phyloP scores from a whole-genome alignment of 2,329 filamentous ascomycete genomes.

The Apiospora sp. region DNA sequence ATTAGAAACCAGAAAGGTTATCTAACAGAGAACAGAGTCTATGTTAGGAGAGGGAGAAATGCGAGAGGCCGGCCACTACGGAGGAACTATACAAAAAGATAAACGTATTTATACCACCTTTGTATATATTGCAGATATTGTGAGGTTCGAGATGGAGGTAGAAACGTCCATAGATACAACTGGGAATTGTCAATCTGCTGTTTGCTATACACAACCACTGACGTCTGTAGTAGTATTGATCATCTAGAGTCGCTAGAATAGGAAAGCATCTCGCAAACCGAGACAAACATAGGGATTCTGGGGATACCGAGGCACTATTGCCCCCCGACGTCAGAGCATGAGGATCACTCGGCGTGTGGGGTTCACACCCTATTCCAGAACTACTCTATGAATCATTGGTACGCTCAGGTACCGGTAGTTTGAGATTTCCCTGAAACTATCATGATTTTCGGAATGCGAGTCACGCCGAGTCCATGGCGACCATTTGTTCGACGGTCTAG shows the following conservation, averaged over 20 bases:
- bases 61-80: not conserved
- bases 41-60: not conserved
- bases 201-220: not conserved
- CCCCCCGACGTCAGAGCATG: conserved; percentile 14
- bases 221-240: conserved; percentile 8
- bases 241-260: not conserved
- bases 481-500: not conserved
- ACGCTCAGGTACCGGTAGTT: conserved; percentile 3
- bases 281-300: not conserved
- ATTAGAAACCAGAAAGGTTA: not conserved
- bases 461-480: conserved; percentile 1
- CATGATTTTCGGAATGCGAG: not conserved
- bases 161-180: not conserved
- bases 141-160: not conserved
- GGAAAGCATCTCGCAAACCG: conserved; percentile 9
- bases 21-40: not conserved
- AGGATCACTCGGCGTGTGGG: not conserved
- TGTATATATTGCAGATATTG: not conserved
- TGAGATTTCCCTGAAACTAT: not conserved
- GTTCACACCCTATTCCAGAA: conserved; percentile 4
- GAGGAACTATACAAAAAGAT: not conserved
- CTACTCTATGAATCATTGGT: conserved; percentile 4
- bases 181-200: not conserved
- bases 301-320: conserved; percentile 13
- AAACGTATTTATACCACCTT: not conserved